phyloP scores from a whole-genome alignment of 805 yeast species.

The Torulaspora microellipsoides region DNA sequence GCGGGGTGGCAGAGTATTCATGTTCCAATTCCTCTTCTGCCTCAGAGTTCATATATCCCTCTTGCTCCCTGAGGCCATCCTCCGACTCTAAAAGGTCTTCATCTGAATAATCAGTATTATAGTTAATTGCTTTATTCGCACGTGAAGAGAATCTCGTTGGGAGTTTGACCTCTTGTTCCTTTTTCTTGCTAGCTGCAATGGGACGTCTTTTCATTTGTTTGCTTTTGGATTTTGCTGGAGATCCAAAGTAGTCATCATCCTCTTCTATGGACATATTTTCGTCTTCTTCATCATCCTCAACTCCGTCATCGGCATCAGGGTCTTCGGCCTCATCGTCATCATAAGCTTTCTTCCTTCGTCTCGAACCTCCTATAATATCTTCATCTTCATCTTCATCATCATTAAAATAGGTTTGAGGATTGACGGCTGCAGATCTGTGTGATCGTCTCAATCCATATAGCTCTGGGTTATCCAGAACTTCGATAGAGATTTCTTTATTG shows the following conservation, averaged over 20 bases:
- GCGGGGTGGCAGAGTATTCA: conserved; percentile 30
- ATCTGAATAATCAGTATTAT: conserved; percentile 62
- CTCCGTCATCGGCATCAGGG: conserved; percentile 28
- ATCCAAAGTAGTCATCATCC: conserved; percentile 21
- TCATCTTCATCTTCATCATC: conserved; percentile 29
- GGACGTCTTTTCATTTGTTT: conserved; percentile 12
- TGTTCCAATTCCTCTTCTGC: conserved; percentile 19
- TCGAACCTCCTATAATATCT: conserved; percentile 29
- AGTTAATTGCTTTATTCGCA: conserved; percentile 60
- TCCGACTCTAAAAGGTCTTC: conserved; percentile 40
- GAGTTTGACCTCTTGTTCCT: conserved; percentile 26
- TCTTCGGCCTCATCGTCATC: conserved; percentile 30
- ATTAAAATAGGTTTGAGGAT: conserved; percentile 24
- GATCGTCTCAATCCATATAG: conserved; percentile 80
- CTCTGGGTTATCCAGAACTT: conserved; percentile 66
- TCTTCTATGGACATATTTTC: conserved; percentile 15
- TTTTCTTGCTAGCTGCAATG: conserved; percentile 4
- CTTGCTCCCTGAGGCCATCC: conserved; percentile 31
- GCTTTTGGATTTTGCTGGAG: conserved; percentile 11
- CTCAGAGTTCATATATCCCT: conserved; percentile 23
- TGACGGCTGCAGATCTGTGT: conserved; percentile 49
- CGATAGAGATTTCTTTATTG: conserved; percentile 39
- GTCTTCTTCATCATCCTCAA: conserved; percentile 26
- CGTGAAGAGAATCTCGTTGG: conserved; percentile 79
- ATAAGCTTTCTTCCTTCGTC: conserved; percentile 22